phyloP scores from a whole-genome alignment of 1,284 basidiomycete genomes.

The Ganoderma meredithae region DNA sequence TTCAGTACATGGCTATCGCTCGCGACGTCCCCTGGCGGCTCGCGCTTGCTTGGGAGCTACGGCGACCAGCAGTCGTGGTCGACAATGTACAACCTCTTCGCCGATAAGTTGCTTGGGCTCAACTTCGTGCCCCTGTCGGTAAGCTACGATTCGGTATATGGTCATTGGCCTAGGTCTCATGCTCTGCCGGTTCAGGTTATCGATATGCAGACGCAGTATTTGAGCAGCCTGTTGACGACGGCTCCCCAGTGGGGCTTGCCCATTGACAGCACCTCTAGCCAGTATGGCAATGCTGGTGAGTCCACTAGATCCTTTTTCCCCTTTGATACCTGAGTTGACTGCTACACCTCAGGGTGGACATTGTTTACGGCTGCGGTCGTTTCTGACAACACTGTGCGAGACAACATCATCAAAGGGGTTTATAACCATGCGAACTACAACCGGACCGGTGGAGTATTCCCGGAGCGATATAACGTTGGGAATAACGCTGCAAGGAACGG shows the following conservation, averaged over 20 bases:
- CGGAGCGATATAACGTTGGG: slow-evolving; percentile 29
- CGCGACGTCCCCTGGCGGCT: slow-evolving; percentile 45
- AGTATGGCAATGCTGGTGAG: slow-evolving; percentile 24
- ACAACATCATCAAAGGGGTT: slow-evolving; percentile 33
- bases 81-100: slow-evolving; percentile 70
- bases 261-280: slow-evolving; percentile 27
- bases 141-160: slow-evolving; percentile 4
- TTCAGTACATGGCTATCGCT: slow-evolving; percentile 36
- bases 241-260: slow-evolving; percentile 28
- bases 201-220: slow-evolving; percentile 22
- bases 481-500: slow-evolving; percentile 22
- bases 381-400: slow-evolving; percentile 30
- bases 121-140: slow-evolving; percentile 34
- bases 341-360: slow-evolving; percentile 33
- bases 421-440: slow-evolving; percentile 36
- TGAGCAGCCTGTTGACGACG: slow-evolving; percentile 16
- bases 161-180: too few species aligned
- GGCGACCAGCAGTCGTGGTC: slow-evolving; percentile 60
- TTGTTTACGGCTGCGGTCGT: slow-evolving; percentile 37
- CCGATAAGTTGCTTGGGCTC: slow-evolving; percentile 60
- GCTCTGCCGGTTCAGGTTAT: slow-evolving; percentile 15
- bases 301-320: not conserved
- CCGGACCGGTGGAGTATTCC: slow-evolving; percentile 30
- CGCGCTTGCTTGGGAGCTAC: slow-evolving; percentile 51
- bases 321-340: not conserved